phyloP scores from a whole-genome alignment of 1,139 yeast genomes.

The Diutina rugosa region DNA sequence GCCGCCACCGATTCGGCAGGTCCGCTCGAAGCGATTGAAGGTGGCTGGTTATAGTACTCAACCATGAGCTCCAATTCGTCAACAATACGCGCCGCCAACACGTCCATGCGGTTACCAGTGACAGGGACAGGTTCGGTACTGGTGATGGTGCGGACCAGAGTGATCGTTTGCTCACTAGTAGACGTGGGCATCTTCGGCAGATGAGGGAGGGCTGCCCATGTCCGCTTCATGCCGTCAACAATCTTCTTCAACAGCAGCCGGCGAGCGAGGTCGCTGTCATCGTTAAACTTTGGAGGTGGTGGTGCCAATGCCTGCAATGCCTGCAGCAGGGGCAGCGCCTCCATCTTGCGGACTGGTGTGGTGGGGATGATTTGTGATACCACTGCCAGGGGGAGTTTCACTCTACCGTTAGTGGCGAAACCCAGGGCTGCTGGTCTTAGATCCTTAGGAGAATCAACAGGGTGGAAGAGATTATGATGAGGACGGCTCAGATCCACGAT shows the following conservation, averaged over 20 bases:
- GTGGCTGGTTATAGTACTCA: slow-evolving; percentile 15
- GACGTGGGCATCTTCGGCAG: neutral
- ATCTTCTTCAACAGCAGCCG: slow-evolving; percentile 25
- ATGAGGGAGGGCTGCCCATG: neutral
- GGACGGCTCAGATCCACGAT: slow-evolving; percentile 15
- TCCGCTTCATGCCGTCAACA: slow-evolving; percentile 23
- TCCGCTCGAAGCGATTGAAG: neutral
- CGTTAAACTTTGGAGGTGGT: slow-evolving; percentile 3
- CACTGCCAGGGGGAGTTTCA: slow-evolving; percentile 35
- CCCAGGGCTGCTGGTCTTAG: slow-evolving; percentile 12
- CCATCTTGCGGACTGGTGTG: slow-evolving; percentile 58
- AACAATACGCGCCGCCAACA: slow-evolving; percentile 66
- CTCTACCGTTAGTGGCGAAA: slow-evolving; percentile 36
- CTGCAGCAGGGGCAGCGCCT: slow-evolving; percentile 9
- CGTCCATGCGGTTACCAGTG: slow-evolving; percentile 44
- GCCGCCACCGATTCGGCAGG: neutral
- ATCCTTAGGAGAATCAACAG: neutral
- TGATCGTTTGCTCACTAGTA: neutral
- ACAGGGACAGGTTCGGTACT: slow-evolving; percentile 1
- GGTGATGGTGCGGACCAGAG: neutral
- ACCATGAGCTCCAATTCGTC: slow-evolving; percentile 51
- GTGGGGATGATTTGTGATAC: slow-evolving; percentile 41
- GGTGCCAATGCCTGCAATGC: neutral
- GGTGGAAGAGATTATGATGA: neutral
- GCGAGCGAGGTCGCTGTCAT: slow-evolving; percentile 13